These are phyloP conservation scores for Trichoderma semiorbis DNA, from an alignment of 2,329 filamentous ascomycete genomes.

Conservation along the genomic window DNA sequence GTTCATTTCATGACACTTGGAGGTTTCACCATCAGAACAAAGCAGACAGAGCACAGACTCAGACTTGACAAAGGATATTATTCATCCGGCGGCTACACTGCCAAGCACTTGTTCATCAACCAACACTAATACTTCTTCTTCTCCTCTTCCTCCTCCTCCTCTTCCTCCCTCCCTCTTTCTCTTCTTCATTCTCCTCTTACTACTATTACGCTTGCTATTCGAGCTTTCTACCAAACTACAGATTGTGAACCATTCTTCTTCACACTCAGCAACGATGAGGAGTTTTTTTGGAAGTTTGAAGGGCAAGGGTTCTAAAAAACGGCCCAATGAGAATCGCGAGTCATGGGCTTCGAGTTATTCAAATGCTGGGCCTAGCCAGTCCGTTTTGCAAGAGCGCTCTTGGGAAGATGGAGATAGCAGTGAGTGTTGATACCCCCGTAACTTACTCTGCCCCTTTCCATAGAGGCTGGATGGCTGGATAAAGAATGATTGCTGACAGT, in stretches of 20 bases:
- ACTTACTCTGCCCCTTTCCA: not conserved
- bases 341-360: not conserved
- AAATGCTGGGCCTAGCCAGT: not conserved
- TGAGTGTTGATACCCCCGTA: not conserved
- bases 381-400: not conserved
- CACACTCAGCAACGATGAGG: not conserved
- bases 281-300: not conserved
- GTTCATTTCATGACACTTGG: not conserved
- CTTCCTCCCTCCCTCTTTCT: not conserved
- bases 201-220: not conserved
- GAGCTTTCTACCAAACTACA: not conserved
- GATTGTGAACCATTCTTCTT: not conserved
- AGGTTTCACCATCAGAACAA: not conserved
- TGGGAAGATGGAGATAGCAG: not conserved
- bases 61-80: not conserved
- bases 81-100: not conserved
- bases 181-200: not conserved
- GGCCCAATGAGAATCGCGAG: not conserved
- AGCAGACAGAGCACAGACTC: not conserved
- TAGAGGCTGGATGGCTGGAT: not conserved
- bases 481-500: not conserved
- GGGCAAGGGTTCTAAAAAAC: not conserved
- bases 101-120: not conserved
- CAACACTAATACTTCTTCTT: not conserved
- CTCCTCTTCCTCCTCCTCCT: not conserved